A percentile compares a stretch with the other conserved stretches of the same genome.
Evolutionary conservation across 139 green algal species (phyloP).

Genomic region (Marvania coccoides): DNA sequence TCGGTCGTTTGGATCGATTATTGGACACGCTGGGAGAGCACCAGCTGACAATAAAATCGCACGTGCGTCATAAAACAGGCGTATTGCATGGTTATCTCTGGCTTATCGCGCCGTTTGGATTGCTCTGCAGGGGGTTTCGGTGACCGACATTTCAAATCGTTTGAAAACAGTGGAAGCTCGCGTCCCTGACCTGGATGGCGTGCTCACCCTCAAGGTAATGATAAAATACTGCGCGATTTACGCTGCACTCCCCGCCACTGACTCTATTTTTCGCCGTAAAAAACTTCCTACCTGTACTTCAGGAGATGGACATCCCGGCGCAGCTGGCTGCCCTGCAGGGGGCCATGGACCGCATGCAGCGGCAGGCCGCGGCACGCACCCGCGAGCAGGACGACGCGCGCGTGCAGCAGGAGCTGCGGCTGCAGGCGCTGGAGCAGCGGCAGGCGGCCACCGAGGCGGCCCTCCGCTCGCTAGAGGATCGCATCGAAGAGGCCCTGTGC

Average conservation of each 20-base stretch:
- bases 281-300: too few species aligned
- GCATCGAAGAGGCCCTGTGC: neutral
- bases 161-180: constrained; percentile 9
- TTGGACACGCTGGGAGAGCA: constrained; percentile 18
- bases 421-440: constrained; percentile 23
- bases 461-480: neutral
- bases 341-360: constrained; percentile 11
- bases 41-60: constrained; percentile 7
- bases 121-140: constrained; percentile 16
- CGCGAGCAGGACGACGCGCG: constrained; percentile 15
- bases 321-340: neutral
- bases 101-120: too few species aligned
- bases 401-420: constrained; percentile 7
- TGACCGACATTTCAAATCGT: constrained; percentile 12
- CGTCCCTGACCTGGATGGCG: constrained; percentile 3
- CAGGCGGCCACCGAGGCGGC: constrained; percentile 2
- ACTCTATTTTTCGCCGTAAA: neutral
- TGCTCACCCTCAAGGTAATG: constrained; percentile 8
- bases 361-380: constrained; percentile 3
- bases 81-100: too few species aligned
- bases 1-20: constrained; percentile 17
- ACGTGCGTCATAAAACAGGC: constrained; percentile 6
- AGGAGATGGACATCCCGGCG: constrained; percentile 20
- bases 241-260: neutral
- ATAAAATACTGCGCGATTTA: neutral